Base-by-base conservation (phyloP, 2,329 filamentous ascomycete genomes). In the Epichloe elymi region DNA sequence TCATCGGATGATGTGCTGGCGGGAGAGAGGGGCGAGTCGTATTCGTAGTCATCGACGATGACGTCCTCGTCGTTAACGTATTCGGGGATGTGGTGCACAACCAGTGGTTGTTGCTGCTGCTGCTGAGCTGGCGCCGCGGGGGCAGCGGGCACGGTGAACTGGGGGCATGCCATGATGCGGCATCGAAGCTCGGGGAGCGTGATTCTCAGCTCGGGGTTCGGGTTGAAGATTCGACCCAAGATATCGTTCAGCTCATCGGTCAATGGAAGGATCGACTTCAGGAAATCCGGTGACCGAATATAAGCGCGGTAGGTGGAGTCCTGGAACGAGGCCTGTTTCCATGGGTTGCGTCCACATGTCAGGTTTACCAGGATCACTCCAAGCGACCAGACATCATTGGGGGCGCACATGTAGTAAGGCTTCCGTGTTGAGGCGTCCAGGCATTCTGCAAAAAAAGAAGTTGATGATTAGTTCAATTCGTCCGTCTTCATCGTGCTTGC, bases 371-470 rank as follows among this genome's bases (percentile, higher is more conserved):
- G 78, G 65, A 98, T 95, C 49, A 98, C 91, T 59, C 93, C 93
- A n/a, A 98, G 79, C 63, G 87, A 91, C 93, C 93, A 98, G 60
- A 97, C 83, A 69, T 98, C 93, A 72, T 97, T 98, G 52, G 91
- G 87, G 49, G 88, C 89, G 58, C 90, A 95, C 58, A 83, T 83
- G 69, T 98, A 98, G 68, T 80, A 91, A 33, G 85, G 68, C 75
- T 80, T 78, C 79, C 82, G 62, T 73, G 84, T 70, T 52, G 83
- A 78, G 61, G 88, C 87, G 68, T 96, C 78, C 63, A 83, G 82
- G 66, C 93, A 98, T 80, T 98, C 93, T 96, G 69, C 50, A 57
- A 49, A 49, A 55, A 53, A 19, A 19, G 19, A 54, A 54, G 51
- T 55, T 55, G 53, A 51, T 57, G 55, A 30, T 58, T 50, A 51